These are phyloP conservation scores for Spinellus fusiger DNA, from an alignment of 192 early-diverging fungal species.

Conservation along the genomic window DNA sequence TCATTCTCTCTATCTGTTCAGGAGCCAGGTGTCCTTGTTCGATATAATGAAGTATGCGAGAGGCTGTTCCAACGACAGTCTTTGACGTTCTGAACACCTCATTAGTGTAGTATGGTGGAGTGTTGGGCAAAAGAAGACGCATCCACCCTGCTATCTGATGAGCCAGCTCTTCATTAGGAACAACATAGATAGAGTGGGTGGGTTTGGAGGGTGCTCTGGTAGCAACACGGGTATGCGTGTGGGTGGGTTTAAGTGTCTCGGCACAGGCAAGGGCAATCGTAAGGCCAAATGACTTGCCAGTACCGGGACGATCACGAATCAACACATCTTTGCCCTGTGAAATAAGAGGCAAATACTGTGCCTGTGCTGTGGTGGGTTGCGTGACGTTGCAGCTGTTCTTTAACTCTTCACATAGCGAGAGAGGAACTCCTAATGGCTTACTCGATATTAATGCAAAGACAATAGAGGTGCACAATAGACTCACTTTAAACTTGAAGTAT, in stretches of 20 bases:
- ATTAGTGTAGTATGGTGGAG: not conserved
- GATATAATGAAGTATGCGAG: conserved; percentile 26
- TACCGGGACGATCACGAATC: conserved; percentile 46
- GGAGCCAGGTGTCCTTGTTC: conserved; percentile 26
- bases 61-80: conserved; percentile 38
- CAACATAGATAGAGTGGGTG: conserved; percentile 26
- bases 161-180: conserved; percentile 49
- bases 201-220: not conserved
- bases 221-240: conserved; percentile 25
- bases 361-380: conserved; percentile 40
- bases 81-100: conserved; percentile 17
- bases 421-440: conserved; percentile 17
- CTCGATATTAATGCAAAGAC: not conserved
- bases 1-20: conserved; percentile 28
- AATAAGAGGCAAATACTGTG: conserved; percentile 36
- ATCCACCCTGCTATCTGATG: conserved; percentile 44
- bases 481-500: too few species aligned
- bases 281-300: conserved; percentile 53
- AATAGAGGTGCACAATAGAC: too few species aligned
- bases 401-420: conserved; percentile 14
- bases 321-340: conserved; percentile 37
- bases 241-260: not conserved
- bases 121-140: conserved; percentile 18
- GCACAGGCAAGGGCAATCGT: conserved; percentile 35
- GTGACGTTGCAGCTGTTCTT: conserved; percentile 21